Evolutionary conservation across 306 rosid genomes (phyloP), one percentile per base, ranked within the genome.

Genomic region (Glycyrrhiza uralensis): DNA sequence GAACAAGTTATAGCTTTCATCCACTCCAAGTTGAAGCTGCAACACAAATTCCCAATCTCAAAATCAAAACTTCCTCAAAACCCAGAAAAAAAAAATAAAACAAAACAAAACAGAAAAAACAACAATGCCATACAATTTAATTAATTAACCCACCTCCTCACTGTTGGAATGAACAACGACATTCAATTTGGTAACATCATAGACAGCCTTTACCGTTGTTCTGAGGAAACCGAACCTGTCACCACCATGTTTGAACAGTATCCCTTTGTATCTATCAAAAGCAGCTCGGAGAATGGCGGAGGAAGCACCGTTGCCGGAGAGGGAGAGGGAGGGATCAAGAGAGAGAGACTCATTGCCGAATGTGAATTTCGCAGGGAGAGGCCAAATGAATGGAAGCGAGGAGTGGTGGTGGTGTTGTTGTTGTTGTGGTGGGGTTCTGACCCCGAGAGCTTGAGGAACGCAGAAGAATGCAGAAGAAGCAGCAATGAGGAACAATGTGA

Each of bases 21-120:
- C 99, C n/a, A 88, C 97, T 26, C 96, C 99, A 67, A 94, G 93
- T 79, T 88, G 92, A 82, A 94, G 96, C 99, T 94, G 85, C 72
- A 81, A 47, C 22, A 51, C 38, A 42, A 57, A 23, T 57, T 14
- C 41, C 62, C 23, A 72, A 2, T 35, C 55, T 4, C 61, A 75
- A 78, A 81, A n/a, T 42, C 66, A 65, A 77, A 83, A 67, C 69
- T 33, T 62, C 3, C 32, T 11, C 44, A 49, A 30, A 58, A 19
- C 22, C 55, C 74, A 71, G 4, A 13, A 66, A 28, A 10, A n/a
- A 13, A 63, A 33, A 29, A n/a, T n/a, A n/a, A n/a, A n/a, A n/a
- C n/a, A n/a, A n/a, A n/a, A n/a, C n/a, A n/a, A n/a, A n/a, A n/a
- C n/a, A n/a, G n/a, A n/a, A n/a, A n/a, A n/a, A n/a, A n/a, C n/a